A percentile compares a stretch with the other conserved stretches of the same genome.
Evolutionary conservation across 2,329 filamentous ascomycete species (phyloP).

Genomic region (Didymella segeticola): DNA sequence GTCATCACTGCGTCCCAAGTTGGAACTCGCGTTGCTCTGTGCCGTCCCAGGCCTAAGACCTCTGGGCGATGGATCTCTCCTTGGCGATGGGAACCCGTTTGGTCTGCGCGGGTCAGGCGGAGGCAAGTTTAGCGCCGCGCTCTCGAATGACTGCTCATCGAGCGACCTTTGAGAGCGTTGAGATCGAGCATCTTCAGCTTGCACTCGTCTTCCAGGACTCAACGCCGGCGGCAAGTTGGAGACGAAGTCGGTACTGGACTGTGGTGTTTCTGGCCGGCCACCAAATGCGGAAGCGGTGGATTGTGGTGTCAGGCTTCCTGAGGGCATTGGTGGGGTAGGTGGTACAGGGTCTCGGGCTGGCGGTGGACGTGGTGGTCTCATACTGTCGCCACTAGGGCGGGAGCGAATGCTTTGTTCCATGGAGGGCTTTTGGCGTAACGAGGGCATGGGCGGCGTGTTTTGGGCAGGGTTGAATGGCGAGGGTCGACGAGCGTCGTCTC

Average conservation of each 20-base stretch:
- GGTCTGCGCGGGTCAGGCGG: conserved; percentile 37
- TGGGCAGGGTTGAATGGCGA: conserved; percentile 29
- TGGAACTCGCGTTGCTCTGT: conserved; percentile 46
- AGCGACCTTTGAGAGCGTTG: conserved; percentile 38
- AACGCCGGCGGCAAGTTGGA: conserved; percentile 29
- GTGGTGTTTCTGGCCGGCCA: conserved; percentile 41
- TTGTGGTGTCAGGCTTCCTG: conserved; percentile 49
- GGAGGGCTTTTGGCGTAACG: conserved; percentile 41
- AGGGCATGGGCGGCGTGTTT: conserved; percentile 35
- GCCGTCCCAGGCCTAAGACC: conserved; percentile 44
- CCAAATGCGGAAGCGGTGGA: conserved; percentile 49
- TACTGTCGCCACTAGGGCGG: conserved; percentile 46
- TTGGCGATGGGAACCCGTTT: conserved; percentile 37
- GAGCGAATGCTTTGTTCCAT: conserved; percentile 45
- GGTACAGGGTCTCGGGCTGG: conserved; percentile 42
- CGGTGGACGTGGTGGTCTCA: conserved; percentile 40
- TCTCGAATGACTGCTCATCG: conserved; percentile 36
- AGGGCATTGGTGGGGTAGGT: conserved; percentile 32
- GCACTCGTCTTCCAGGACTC: conserved; percentile 36
- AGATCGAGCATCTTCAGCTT: conserved; percentile 41
- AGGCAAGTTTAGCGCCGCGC: conserved; percentile 24
- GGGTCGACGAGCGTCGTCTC: conserved; percentile 39
- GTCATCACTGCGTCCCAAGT: conserved; percentile 40
- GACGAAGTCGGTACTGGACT: conserved; percentile 27
- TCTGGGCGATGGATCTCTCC: conserved; percentile 42